Base-by-base conservation (phyloP, 805 yeast genomes). In the Saccharomyces paradoxus region DNA sequence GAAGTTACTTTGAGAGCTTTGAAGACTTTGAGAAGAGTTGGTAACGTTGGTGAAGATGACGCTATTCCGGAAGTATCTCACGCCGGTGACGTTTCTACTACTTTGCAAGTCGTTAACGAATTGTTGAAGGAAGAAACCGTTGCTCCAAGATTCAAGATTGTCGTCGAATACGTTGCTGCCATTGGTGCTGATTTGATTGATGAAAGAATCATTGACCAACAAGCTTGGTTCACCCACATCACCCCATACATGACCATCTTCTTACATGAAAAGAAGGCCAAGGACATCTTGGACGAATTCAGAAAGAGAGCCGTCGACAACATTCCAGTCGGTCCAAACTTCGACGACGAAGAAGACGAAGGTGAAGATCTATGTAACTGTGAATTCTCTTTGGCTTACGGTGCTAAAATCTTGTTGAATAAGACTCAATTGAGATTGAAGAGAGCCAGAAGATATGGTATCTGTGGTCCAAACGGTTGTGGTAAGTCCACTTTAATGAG, bases 311-410 rank as follows among this genome's bases (percentile, higher is more conserved):
- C 98, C 65, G 86, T 94, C 73, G 96, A 90, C 81, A 94, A 94
- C 91, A 92, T 94, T 70, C 99, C 99, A 72, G 86, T 83, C 70
- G 94, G 95, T 71, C 96, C 97, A 72, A 77, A 84, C 71, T 90
- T 90, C 78, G 98, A 92, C 79, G 97, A 91, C 71, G 92, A 87
- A 77, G 94, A 86, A 74, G 97, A 90, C 74, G 98, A 94, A 74
- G 99, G 98, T 81, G 98, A 94, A 82, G 98, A 94, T 75, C 83
- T 94, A 74, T 94, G 99, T 86, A 94, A 94, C 96, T 92, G 98
- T 87, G 99, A 94, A 86, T 94, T 94, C 91, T 94, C 99, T 59
- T 84, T 94, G 72, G 99, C 99, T 77, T 94, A 94, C 79, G 99
- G 99, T 92, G 99, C 99, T 73, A 94, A 94, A 89, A 94, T 94